These are phyloP conservation scores for Metschnikowia continentalis DNA, from an alignment of 805 yeast species.

Conservation along the genomic window DNA sequence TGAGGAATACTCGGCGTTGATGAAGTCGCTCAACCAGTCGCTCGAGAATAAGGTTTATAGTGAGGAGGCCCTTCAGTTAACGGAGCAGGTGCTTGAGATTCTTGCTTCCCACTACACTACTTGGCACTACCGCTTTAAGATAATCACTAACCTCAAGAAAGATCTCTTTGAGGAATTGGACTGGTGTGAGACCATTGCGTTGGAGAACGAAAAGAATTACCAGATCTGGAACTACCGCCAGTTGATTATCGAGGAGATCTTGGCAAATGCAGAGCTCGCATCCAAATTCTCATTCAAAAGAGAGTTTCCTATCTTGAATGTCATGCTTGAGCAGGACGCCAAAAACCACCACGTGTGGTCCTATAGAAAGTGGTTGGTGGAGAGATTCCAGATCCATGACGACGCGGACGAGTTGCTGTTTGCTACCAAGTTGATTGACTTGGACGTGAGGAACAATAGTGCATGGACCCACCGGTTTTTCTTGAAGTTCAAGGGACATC, in stretches of 20 bases:
- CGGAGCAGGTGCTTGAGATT: constrained; percentile 55
- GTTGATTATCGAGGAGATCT: constrained; percentile 45
- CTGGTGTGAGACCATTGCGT: constrained; percentile 76
- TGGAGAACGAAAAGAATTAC: constrained; percentile 82
- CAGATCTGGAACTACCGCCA: constrained; percentile 97
- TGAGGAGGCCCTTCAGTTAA: constrained; percentile 65
- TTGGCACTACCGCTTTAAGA: constrained; percentile 70
- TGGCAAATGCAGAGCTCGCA: constrained; percentile 12
- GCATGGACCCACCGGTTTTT: constrained; percentile 90
- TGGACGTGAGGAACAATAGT: constrained; percentile 82
- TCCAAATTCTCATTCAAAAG: constrained; percentile 37
- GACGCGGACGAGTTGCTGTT: constrained; percentile 49
- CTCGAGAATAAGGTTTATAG: constrained; percentile 58
- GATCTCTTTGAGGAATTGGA: constrained; percentile 54
- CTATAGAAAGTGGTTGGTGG: constrained; percentile 78
- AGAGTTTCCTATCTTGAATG: constrained; percentile 62
- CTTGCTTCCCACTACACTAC: constrained; percentile 91
- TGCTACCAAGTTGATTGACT: constrained; percentile 42
- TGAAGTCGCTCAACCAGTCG: constrained; percentile 60
- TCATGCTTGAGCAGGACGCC: constrained; percentile 71
- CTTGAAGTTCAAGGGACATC: constrained; percentile 31
- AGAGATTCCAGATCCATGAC: constrained; percentile 45
- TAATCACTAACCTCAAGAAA: constrained; percentile 37
- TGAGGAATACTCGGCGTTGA: constrained; percentile 59
- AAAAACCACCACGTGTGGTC: constrained; percentile 98